Base-by-base conservation (phyloP, 2,329 filamentous ascomycete genomes). In the Exophiala oligosperma region DNA sequence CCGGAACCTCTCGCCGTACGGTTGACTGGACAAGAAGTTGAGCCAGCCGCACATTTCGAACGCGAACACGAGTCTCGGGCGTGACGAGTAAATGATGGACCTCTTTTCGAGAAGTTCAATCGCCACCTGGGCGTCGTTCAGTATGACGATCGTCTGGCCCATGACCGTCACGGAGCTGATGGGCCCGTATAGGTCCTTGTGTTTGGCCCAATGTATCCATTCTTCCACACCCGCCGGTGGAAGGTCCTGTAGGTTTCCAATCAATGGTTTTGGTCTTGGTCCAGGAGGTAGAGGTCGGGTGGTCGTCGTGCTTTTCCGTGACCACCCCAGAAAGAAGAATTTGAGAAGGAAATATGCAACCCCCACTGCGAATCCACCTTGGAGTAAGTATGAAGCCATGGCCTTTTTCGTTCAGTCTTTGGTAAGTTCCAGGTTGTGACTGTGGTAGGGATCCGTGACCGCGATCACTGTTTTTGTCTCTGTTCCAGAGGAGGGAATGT, bases 171-270 rank as follows among this genome's bases (percentile, higher is more conserved):
- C 59, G 1, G 73, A 75, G 58, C 72, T 75, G 24, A 77, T 71
- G 0, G 71, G 69, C 67, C 74, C 73, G 59, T 76, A 75, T 2
- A 68, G 49, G 9, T 75, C 71, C 63, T 77, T 79, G 59, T 77
- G 72, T 43, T 78, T 68, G 1, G 74, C 53, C 76, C 76, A 79
- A 54, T 79, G 75, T 32, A 72, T 58, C 65, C 70, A 77, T 52
- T 78, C 77, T 11, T 70, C 71, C 43, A 61, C 61, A 0, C 70
- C 71, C 7, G 68, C 57, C 0, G 72, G 67, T 0, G 81, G 81
- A 7, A 84, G 67, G 59, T 83, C 79, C 0, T 62, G 59, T 11
- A 82, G 61, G 62, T 83, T 84, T 2, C 81, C 81, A 2, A 84
- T 32, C 0, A 84, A 11, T 0, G 79, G 79, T 7, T 78, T 65